These are phyloP conservation scores for Monosporascus sp. DNA, from an alignment of 2,329 filamentous ascomycete species.

Conservation along the genomic window DNA sequence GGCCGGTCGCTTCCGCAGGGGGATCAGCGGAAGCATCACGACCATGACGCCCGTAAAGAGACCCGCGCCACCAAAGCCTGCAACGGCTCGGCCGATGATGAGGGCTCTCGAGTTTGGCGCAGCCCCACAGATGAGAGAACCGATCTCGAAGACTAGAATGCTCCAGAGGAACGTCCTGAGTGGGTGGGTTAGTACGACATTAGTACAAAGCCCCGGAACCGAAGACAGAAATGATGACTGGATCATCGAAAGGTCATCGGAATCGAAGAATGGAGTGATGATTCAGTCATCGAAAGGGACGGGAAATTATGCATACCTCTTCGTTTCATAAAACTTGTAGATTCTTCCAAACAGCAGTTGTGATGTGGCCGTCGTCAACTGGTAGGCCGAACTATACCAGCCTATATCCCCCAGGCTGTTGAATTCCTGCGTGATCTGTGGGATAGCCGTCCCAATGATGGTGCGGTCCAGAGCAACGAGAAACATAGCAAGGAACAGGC, in stretches of 20 bases:
- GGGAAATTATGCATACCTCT: constrained; percentile 31
- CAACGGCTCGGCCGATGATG: constrained; percentile 53
- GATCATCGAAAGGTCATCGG: too few relatives aligned
- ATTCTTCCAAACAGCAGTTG: constrained; percentile 50
- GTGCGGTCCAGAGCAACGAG: constrained; percentile 54
- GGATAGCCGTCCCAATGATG: constrained; percentile 52
- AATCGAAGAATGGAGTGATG: too few relatives aligned
- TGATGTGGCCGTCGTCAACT: constrained; percentile 54
- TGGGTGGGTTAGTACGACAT: not conserved
- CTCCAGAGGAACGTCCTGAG: constrained; percentile 39
- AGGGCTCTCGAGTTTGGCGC: constrained; percentile 50
- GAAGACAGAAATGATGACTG: too few relatives aligned
- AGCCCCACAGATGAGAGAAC: constrained; percentile 47
- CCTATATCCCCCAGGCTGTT: constrained; percentile 55
- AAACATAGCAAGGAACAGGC: constrained; percentile 51
- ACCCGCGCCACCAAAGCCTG: constrained; percentile 51
- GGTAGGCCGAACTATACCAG: constrained; percentile 60
- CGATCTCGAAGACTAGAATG: constrained; percentile 49
- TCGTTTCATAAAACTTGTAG: constrained; percentile 49
- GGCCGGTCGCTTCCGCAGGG: constrained; percentile 54
- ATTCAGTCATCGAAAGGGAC: too few relatives aligned
- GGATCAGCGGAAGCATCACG: constrained; percentile 53
- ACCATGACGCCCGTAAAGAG: constrained; percentile 55
- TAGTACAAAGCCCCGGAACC: too few relatives aligned
- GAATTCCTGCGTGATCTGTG: constrained; percentile 53